These are phyloP conservation scores for Fusarium foetens DNA, from an alignment of 2,329 filamentous ascomycete species.

Conservation along the genomic window DNA sequence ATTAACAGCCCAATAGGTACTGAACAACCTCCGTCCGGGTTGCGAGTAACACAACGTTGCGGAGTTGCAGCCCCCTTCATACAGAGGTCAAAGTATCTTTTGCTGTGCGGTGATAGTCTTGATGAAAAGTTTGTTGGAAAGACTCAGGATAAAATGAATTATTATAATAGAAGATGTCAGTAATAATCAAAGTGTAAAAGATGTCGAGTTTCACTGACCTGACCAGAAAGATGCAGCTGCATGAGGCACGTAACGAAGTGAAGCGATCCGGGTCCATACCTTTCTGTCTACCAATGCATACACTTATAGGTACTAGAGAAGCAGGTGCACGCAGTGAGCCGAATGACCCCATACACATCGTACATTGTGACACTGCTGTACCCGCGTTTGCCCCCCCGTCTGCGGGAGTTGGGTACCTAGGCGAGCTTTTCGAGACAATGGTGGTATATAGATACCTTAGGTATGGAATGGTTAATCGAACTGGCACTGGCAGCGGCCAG, in stretches of 20 bases:
- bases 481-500: not conserved
- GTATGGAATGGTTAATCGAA: not conserved
- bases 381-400: constrained; percentile 16
- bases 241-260: not conserved
- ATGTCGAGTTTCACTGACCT: not conserved
- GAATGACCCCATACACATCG: constrained; percentile 27
- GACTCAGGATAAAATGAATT: not conserved
- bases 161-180: not conserved
- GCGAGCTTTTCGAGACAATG: not conserved
- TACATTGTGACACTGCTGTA: constrained; percentile 35
- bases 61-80: constrained; percentile 17
- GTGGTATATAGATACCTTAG: not conserved
- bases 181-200: constrained; percentile 11
- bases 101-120: not conserved
- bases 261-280: not conserved
- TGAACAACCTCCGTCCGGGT: constrained; percentile 9
- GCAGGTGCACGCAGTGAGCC: not conserved
- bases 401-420: not conserved
- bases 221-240: not conserved
- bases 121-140: not conserved
- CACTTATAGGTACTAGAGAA: constrained; percentile 3
- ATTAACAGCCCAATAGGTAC: not conserved
- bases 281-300: not conserved
- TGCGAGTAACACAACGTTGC: constrained; percentile 29
- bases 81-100: constrained; percentile 7